Evolutionary conservation across 495 filamentous ascomycete genomes (phyloP), one percentile per base, ranked within the genome.

Genomic region (Rhypophila decipiens): DNA sequence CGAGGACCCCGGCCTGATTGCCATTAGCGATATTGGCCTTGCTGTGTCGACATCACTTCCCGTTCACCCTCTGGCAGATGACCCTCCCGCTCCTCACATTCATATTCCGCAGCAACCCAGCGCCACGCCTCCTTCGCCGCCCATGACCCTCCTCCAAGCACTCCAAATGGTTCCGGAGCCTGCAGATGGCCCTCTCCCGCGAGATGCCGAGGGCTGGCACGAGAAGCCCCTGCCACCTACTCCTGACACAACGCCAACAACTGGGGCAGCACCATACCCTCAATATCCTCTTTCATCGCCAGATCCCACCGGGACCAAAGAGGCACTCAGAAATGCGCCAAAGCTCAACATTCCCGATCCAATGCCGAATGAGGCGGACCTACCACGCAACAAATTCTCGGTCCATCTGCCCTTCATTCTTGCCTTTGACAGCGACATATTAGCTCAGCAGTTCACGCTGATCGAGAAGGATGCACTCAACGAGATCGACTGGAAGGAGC

Each of bases 401-500:
- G 64, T 71, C 13, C 94, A 99, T 70, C 66, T 97, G 13, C 91
- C 94, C 2, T 99, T 97, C 60, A 79, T 95, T 36, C 79, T 97
- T 15, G 86, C 90, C 0, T 95, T 93, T 53, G 88, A 94, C 63
- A 93, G 90, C 10, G 85, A 90, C 44, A 70, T 86, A 18, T 75
- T 99, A 33, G 93, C 94, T 5, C 86, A 97, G 64, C 94, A 97
- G 63, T 84, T 97, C 55, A 96, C 90, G 0, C 71, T 99, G 35
- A 87, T 99, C 44, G 94, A 99, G 64, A 94, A 94, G 69, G 90
- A 95, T 57, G 94, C 94, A 0, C 68, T 99, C 39, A 89, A 90
- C 53, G 94, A 97, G 58, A 85, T 99, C 43, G 90, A 96, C 67
- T 99, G 94, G 94, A 89, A 85, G 59, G 94, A 99, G 59, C 73